Evolutionary conservation across 2,329 filamentous ascomycete species (phyloP), one percentile per base, ranked within the genome.

Genomic region (Calycina herbarum): DNA sequence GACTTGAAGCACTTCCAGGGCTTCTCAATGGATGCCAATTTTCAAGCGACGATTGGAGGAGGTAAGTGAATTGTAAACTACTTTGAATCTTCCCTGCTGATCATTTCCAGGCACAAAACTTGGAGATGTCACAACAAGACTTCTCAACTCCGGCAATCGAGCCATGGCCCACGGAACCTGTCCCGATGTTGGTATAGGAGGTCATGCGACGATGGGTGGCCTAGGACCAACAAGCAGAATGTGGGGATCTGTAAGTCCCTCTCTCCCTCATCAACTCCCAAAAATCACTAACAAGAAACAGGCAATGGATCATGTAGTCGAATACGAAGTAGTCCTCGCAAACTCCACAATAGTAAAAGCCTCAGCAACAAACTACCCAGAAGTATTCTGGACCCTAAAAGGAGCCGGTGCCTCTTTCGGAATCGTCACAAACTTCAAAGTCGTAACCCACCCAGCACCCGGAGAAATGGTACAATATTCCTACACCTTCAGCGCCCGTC

Each of bases 121-220:
- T 0, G 80, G 81, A 3, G 80, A 86, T 61, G 75, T 89, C 15
- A 83, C 84, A 10, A 73, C 79, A 42, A 76, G 78, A 54, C 76
- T 88, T 10, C 81, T 85, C 64, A 72, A 80, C 7, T 79, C 82
- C 62, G 85, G 84, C 5, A 79, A 80, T 33, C 80, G 86, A n/a
- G 86, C 85, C 2, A 82, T 88, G 62, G 78, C 86, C 0, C 86
- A 88, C 63, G 86, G 86, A 10, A 83, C 84, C 1, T 88, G 86
- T 66, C 85, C 85, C 0, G 81, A 81, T 5, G 85, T 88, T 11
- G 85, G 85, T 5, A 79, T 86, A 10, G 85, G 85, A 42, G 85
- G 85, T 0, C 85, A 88, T 70, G 81, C 84, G 2, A 86, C 84
- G 2, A 83, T 29, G 56, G 82, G 82, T 4, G 82, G 80, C 2